Conservation (phyloP, 495 filamentous ascomycete genomes). For the Lasiosphaeria ovina region DNA sequence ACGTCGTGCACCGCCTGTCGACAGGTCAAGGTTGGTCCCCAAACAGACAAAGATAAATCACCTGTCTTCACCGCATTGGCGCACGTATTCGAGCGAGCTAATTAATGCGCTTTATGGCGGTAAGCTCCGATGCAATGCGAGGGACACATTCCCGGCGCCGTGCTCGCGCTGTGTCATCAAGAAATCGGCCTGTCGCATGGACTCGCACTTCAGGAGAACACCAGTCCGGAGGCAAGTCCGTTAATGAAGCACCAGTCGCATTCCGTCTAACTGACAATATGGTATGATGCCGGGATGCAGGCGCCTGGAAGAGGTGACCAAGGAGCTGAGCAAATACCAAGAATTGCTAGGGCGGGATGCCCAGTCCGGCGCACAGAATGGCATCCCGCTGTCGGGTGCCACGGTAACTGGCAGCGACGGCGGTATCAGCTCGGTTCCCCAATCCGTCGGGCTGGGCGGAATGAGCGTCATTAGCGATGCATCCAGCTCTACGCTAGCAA, state of each 20-base stretch:
- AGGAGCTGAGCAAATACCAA: constrained; percentile 1
- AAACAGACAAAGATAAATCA: not conserved
- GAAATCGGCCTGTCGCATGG: not conserved
- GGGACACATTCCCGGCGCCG: not conserved
- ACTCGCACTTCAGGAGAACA: not conserved
- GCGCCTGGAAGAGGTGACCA: not conserved
- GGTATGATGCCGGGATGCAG: not conserved
- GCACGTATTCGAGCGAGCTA: not conserved
- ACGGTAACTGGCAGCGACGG: not conserved
- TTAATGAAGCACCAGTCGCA: not conserved
- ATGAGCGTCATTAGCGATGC: constrained; percentile 1
- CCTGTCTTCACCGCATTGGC: not conserved
- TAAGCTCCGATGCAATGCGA: not conserved
- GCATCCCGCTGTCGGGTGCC: not conserved
- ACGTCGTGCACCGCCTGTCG: not conserved
- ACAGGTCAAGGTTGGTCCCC: not conserved
- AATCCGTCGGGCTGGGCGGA: not conserved
- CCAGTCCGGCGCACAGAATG: not conserved
- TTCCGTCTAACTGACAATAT: too few relatives aligned
- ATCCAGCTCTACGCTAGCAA: not conserved
- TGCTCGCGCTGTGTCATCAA: not conserved
- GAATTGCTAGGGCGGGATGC: not conserved
- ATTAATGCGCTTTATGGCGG: not conserved
- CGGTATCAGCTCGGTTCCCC: not conserved
- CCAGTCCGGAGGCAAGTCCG: not conserved